These are phyloP conservation scores for Cicer cuneatum DNA, from an alignment of 306 rosid species.

Conservation along the genomic window DNA sequence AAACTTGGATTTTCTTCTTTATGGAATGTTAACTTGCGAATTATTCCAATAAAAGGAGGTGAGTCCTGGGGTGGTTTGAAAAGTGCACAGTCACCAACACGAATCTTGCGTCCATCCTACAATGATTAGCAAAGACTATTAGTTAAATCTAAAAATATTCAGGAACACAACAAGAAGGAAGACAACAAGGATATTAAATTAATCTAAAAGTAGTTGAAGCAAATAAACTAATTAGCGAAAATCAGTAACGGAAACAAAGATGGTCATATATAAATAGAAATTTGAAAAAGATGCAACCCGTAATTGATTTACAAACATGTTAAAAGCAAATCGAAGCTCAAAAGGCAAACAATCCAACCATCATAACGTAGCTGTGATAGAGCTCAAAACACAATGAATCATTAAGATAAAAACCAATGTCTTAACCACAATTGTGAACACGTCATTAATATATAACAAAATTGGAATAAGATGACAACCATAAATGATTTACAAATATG, in stretches of 20 bases:
- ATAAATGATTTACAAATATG: neutral
- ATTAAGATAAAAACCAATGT: neutral
- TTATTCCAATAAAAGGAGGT: slow-evolving; percentile 95
- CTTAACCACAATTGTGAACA: neutral
- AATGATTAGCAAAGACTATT: neutral
- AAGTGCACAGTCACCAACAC: slow-evolving; percentile 94
- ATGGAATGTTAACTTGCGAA: slow-evolving; percentile 60
- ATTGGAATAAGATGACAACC: neutral
- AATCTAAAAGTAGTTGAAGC: neutral
- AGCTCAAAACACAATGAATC: neutral
- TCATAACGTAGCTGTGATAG: neutral
- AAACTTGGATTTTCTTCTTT: slow-evolving; percentile 62
- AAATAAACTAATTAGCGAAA: neutral
- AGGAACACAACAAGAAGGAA: neutral
- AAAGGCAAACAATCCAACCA: slow-evolving; percentile 10
- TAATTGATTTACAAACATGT: neutral
- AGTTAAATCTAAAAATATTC: slow-evolving; percentile 4
- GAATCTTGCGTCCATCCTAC: slow-evolving; percentile 94
- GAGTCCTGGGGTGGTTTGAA: slow-evolving; percentile 88
- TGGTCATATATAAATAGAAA: neutral
- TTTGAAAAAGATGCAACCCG: neutral
- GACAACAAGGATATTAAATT: neutral
- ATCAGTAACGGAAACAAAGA: neutral
- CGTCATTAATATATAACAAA: neutral
- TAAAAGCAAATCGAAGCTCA: neutral